Conservation (phyloP, 2,329 filamentous ascomycete genomes). For the Fusarium lyarnte region DNA sequence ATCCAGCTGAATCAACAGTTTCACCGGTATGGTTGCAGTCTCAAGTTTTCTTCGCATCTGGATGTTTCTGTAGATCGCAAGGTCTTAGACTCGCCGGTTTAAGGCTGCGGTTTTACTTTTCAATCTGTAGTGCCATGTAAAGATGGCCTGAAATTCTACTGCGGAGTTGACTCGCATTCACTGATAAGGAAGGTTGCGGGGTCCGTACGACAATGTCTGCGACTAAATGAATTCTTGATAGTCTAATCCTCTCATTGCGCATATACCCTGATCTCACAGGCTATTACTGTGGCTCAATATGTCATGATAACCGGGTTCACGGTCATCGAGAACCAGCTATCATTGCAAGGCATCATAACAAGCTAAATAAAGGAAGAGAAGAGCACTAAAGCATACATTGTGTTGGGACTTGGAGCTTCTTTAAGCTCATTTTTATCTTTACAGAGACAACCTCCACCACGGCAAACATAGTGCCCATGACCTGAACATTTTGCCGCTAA, state of each 20-base stretch:
- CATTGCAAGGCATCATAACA: background rate
- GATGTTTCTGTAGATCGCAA: background rate
- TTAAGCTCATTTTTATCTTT: background rate
- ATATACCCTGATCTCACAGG: background rate
- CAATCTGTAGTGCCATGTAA: background rate
- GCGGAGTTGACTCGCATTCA: background rate
- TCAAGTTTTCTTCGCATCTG: background rate
- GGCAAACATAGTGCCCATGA: background rate
- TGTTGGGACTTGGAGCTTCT: background rate
- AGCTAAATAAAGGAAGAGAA: background rate
- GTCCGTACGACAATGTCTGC: background rate
- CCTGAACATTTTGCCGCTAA: slow-evolving; percentile 5
- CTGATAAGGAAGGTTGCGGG: background rate
- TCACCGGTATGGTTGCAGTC: background rate
- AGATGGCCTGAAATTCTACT: background rate
- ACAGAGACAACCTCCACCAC: background rate
- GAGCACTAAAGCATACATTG: background rate
- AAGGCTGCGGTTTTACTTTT: background rate
- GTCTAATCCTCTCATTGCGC: background rate
- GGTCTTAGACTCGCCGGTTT: background rate
- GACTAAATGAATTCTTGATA: background rate
- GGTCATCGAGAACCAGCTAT: background rate
- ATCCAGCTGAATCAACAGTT: background rate
- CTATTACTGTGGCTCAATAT: background rate
- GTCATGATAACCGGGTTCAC: slow-evolving; percentile 7